Evolutionary conservation across 805 yeast species (phyloP), one percentile per base, ranked within the genome.

Genomic region (Nakazawaea ishiwadae): DNA sequence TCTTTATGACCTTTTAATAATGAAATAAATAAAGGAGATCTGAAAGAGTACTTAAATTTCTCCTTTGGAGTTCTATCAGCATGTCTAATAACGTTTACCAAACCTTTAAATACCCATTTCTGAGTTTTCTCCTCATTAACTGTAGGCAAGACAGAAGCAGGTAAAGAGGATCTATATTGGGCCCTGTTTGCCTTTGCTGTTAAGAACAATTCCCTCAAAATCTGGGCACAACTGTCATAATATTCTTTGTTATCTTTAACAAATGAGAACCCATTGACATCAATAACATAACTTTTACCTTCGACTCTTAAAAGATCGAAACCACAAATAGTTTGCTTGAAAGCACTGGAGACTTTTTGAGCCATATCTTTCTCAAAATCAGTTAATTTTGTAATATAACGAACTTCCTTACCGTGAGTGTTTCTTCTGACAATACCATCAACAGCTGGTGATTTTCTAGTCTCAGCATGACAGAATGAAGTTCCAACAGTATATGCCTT

Each of bases 51-150:
- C 59, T 93, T 93, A 68, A 93, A 87, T 60, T 93, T 93, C 65
- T 93, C 99, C 60, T 93, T 93, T 12, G 99, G 99, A 0, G 99
- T 93, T 59, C 99, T 77, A 59, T 93, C 99, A 6, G 98, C 99
- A 62, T 93, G 99, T 52, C 99, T 79, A 41, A 93, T 83, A 21
- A 91, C 95, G 14, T 84, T 74, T 9, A 93, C 96, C 64, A 86
- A 68, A 14, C 97, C 97, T 62, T 93, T 93, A 62, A 93, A 83
- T 5, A 86, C 87, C 99, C 99, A 93, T 63, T 91, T 91, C 58
- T 91, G 96, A 49, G 77, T 75, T 62, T 78, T 78, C 47, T 78
- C 83, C 48, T 76, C 79, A 42, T 62, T 62, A 43, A 48, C 48
- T 32, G 58, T 47, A 19, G 44, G 53, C 29, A 34, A 23, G 26